phyloP scores from a whole-genome alignment of 345 rosid species.

The Citrus australasica region DNA sequence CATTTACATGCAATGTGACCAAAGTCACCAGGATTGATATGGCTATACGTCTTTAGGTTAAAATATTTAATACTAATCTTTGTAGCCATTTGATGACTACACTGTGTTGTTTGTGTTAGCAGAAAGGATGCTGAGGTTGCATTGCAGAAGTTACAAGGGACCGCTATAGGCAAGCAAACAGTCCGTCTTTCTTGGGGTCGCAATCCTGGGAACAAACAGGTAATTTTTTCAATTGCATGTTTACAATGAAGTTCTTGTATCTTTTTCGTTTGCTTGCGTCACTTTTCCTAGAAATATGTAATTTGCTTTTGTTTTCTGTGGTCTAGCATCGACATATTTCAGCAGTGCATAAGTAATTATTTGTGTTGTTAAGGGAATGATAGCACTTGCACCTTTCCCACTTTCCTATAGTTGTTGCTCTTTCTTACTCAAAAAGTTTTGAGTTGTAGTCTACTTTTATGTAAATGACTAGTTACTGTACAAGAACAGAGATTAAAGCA shows the following conservation, averaged over 20 bases:
- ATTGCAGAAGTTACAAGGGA: conserved; percentile 66
- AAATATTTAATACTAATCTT: not conserved
- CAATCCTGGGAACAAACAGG: conserved; percentile 81
- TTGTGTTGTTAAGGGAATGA: not conserved
- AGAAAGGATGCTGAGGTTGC: conserved; percentile 94
- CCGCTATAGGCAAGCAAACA: conserved; percentile 81
- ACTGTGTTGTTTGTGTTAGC: conserved; percentile 17
- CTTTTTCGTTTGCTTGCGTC: not conserved
- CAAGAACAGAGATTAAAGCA: not conserved
- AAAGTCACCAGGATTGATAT: not conserved
- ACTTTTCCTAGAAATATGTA: not conserved
- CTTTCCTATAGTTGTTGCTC: not conserved
- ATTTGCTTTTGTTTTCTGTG: not conserved
- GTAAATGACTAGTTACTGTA: not conserved
- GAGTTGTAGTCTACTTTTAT: not conserved
- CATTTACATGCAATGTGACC: not conserved
- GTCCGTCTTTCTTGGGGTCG: conserved; percentile 99
- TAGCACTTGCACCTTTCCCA: not conserved
- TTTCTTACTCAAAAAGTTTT: not conserved
- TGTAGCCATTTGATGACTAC: conserved; percentile 5
- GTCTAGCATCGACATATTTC: not conserved
- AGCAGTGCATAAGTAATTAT: not conserved
- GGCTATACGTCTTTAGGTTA: not conserved
- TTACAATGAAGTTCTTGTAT: not conserved
- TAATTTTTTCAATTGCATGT: conserved; percentile 16